Percentiles rank a stretch among this genome's conserved stretches.
phyloP scores from a whole-genome alignment of 257 asterid species.

The Henckelia pumila region DNA sequence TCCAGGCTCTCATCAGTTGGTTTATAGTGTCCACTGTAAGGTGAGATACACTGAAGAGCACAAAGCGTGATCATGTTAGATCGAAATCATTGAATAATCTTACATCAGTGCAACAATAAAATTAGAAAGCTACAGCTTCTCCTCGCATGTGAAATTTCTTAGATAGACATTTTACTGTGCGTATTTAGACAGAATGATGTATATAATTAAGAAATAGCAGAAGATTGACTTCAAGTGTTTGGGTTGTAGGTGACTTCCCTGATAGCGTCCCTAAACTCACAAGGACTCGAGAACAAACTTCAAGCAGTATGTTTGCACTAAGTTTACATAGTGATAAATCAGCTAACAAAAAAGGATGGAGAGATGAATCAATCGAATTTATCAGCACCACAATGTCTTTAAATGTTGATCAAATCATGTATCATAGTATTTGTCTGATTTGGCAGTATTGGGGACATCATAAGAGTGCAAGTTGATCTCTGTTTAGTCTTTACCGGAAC shows the following conservation, averaged over 20 bases:
- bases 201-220: slow-evolving; percentile 9
- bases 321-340: not conserved
- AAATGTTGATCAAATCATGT: not conserved
- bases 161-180: slow-evolving; percentile 9
- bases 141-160: not conserved
- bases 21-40: slow-evolving; percentile 96
- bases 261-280: not conserved
- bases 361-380: not conserved
- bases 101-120: not conserved
- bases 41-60: slow-evolving; percentile 65
- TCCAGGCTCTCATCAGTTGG: slow-evolving; percentile 83
- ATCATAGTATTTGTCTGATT: not conserved
- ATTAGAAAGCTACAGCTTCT: not conserved
- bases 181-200: not conserved
- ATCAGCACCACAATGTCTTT: not conserved
- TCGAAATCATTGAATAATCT: slow-evolving; percentile 11
- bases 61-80: slow-evolving; percentile 16
- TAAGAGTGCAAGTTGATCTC: not conserved
- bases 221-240: slow-evolving; percentile 1
- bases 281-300: not conserved
- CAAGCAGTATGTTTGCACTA: not conserved
- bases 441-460: not conserved
- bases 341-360: not conserved
- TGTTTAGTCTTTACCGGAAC: not conserved
- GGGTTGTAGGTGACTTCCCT: not conserved